These are phyloP conservation scores for Coemansia sp. DNA, from an alignment of 192 early-diverging fungal species.

Conservation along the genomic window DNA sequence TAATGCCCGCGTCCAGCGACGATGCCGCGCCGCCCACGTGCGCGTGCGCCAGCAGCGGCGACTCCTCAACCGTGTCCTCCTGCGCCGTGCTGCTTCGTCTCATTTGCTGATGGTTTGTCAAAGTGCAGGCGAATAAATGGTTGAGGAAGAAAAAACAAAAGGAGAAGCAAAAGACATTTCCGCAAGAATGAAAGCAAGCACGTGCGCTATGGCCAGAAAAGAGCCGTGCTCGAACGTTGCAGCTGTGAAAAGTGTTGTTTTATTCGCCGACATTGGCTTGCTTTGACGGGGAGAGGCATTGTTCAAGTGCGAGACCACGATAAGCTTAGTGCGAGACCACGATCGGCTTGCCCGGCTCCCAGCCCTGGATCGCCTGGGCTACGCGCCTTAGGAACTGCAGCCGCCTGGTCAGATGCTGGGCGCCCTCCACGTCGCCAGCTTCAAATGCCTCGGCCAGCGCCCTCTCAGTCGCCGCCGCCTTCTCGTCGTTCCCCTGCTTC, in stretches of 20 bases:
- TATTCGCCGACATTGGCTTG: too few relatives aligned
- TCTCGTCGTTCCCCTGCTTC: constrained; percentile 63
- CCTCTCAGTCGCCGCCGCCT: constrained; percentile 13
- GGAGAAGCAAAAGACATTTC: neutral
- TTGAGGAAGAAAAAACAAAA: neutral
- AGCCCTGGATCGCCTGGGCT: constrained; percentile 32
- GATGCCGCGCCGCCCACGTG: neutral
- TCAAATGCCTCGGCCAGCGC: constrained; percentile 59
- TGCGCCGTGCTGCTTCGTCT: neutral
- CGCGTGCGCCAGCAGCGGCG: constrained; percentile 28
- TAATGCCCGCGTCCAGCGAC: constrained; percentile 37
- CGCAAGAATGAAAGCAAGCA: neutral
- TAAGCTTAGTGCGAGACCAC: constrained; percentile 12
- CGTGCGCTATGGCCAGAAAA: too few relatives aligned
- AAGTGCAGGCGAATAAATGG: neutral
- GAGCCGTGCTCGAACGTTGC: too few relatives aligned
- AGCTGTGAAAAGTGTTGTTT: too few relatives aligned
- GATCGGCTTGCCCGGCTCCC: constrained; percentile 34
- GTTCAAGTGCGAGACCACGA: too few relatives aligned
- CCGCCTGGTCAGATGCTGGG: constrained; percentile 64
- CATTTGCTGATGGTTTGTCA: too few relatives aligned
- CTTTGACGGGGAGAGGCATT: too few relatives aligned
- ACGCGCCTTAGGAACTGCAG: constrained; percentile 64
- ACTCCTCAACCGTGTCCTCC: constrained; percentile 25
- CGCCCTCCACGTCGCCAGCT: constrained; percentile 50